phyloP scores from a whole-genome alignment of 768 basidiomycete genomes.

The Kwoniella bestiolae region DNA sequence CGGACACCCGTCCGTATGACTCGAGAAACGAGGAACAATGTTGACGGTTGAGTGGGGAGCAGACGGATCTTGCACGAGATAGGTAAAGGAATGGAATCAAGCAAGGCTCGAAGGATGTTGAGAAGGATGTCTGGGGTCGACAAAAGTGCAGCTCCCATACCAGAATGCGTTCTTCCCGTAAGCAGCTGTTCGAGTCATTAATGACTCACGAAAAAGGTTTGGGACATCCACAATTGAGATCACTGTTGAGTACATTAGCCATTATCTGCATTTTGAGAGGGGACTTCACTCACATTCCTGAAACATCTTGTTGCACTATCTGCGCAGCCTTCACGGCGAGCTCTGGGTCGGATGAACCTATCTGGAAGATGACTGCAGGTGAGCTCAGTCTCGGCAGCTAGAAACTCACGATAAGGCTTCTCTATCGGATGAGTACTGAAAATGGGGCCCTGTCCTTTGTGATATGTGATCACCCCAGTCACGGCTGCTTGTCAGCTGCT shows the following conservation, averaged over 20 bases:
- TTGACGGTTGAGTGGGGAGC: conserved; percentile 82
- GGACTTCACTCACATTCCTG: conserved; percentile 66
- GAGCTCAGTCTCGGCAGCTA: conserved; percentile 7
- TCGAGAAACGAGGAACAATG: conserved; percentile 82
- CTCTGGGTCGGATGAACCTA: conserved; percentile 85
- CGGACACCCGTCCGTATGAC: conserved; percentile 87
- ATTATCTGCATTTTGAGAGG: neutral
- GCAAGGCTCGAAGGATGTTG: conserved; percentile 78
- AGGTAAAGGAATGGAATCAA: conserved; percentile 74
- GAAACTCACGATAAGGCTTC: conserved; percentile 69
- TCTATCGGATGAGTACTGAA: conserved; percentile 94
- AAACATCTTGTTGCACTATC: conserved; percentile 81
- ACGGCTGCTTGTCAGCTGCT: conserved; percentile 63
- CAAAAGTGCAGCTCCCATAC: conserved; percentile 96
- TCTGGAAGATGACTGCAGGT: conserved; percentile 77
- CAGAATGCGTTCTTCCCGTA: conserved; percentile 60
- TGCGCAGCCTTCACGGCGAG: conserved; percentile 91
- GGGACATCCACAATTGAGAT: conserved; percentile 97
- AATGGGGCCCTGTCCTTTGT: conserved; percentile 76
- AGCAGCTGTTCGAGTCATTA: neutral
- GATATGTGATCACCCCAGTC: conserved; percentile 85
- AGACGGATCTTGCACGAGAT: conserved; percentile 95
- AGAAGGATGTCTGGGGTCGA: conserved; percentile 89
- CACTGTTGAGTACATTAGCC: conserved; percentile 55
- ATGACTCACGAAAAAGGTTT: conserved; percentile 78